Evolutionary conservation across 2,329 filamentous ascomycete genomes (phyloP).

Genomic region (Colletotrichum coccodes): DNA sequence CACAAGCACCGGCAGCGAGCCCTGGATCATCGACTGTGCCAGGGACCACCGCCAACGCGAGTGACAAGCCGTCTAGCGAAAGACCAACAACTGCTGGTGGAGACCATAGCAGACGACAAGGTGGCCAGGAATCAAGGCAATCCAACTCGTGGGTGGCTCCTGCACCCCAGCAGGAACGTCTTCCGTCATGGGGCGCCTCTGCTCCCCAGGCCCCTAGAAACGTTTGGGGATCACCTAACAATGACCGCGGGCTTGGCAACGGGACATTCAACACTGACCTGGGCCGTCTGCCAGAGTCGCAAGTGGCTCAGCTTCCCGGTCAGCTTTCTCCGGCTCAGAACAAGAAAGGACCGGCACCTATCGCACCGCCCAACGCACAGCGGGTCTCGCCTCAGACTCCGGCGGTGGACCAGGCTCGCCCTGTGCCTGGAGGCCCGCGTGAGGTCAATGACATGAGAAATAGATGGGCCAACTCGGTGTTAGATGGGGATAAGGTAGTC

Average conservation of each 20-base stretch:
- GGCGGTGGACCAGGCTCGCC: conserved; percentile 3
- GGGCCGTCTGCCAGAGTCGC: conserved; percentile 55
- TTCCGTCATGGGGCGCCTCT: conserved; percentile 59
- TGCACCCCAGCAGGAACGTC: conserved; percentile 54
- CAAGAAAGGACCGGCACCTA: conserved; percentile 56
- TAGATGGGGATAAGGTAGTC: conserved; percentile 58
- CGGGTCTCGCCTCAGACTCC: conserved; percentile 30
- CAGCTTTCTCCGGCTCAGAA: conserved; percentile 40
- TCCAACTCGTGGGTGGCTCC: conserved; percentile 35
- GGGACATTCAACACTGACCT: conserved; percentile 78
- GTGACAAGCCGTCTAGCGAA: conserved; percentile 19
- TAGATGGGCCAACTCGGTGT: conserved; percentile 55
- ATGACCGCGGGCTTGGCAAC: conserved; percentile 78
- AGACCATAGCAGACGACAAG: conserved; percentile 31
- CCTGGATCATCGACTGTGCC: conserved; percentile 13
- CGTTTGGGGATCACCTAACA: conserved; percentile 81
- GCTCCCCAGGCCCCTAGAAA: conserved; percentile 62
- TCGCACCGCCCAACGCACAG: conserved; percentile 47
- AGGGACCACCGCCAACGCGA: not conserved
- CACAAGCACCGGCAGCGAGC: conserved; percentile 18
- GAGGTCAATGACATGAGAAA: conserved; percentile 37
- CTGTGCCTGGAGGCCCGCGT: conserved; percentile 1
- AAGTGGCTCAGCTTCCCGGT: conserved; percentile 36
- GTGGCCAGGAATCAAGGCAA: conserved; percentile 34
- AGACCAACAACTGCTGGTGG: conserved; percentile 9